A percentile compares a stretch with the other conserved stretches of the same genome.
Evolutionary conservation across 345 rosid species (phyloP).

Genomic region (Eucalyptus guilfoylei): DNA sequence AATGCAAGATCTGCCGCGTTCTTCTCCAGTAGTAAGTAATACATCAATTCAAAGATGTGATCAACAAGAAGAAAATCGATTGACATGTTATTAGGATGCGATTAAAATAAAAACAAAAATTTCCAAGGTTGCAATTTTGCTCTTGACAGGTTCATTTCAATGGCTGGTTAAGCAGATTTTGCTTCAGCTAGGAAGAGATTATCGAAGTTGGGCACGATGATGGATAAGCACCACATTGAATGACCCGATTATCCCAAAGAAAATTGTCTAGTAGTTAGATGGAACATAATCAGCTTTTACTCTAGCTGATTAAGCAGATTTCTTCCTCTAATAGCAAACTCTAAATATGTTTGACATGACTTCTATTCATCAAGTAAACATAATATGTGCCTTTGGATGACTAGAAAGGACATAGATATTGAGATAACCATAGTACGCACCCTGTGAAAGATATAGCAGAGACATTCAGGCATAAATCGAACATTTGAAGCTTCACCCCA

Average conservation of each 20-base stretch:
- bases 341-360: not conserved
- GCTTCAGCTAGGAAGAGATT: not conserved
- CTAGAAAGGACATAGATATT: not conserved
- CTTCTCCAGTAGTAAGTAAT: not conserved
- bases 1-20: not conserved
- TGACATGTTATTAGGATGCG: not conserved
- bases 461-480: conserved; percentile 98
- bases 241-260: not conserved
- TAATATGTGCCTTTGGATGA: not conserved
- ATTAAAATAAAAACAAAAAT: not conserved
- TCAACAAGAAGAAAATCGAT: not conserved
- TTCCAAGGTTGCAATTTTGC: not conserved
- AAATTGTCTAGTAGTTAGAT: not conserved
- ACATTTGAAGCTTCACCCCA: conserved; percentile 99
- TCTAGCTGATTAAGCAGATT: not conserved
- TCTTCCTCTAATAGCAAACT: not conserved
- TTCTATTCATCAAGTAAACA: not conserved
- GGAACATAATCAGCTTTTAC: not conserved
- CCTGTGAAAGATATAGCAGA: conserved; percentile 93
- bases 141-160: not conserved
- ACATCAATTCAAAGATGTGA: not conserved
- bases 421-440: conserved; percentile 18
- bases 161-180: not conserved
- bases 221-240: not conserved
- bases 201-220: not conserved